Conservation (phyloP, 805 yeast species). For the Cyberlindnera xishuangbannaensis region DNA sequence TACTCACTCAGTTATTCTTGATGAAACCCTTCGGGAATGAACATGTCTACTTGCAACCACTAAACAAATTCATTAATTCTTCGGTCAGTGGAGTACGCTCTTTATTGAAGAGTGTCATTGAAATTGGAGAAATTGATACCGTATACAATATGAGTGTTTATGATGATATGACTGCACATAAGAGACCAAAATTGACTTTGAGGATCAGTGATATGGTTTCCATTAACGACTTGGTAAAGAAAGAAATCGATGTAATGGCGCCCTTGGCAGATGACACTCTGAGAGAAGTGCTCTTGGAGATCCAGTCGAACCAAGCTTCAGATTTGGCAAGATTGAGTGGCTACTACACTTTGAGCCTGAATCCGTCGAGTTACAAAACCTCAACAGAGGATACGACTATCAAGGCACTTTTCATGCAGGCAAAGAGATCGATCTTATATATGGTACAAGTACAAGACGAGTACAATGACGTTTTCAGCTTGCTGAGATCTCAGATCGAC, state of each 20-base stretch:
- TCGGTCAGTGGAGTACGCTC: constrained; percentile 42
- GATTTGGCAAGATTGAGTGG: constrained; percentile 46
- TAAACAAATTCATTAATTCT: constrained; percentile 62
- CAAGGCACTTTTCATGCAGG: constrained; percentile 61
- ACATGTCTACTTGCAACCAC: constrained; percentile 69
- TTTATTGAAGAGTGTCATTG: constrained; percentile 43
- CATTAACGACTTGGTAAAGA: constrained; percentile 38
- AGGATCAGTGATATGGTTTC: constrained; percentile 41
- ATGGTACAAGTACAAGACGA: constrained; percentile 76
- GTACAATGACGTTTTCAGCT: constrained; percentile 58
- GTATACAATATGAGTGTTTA: constrained; percentile 58
- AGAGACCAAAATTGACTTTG: constrained; percentile 41
- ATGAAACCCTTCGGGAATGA: constrained; percentile 60
- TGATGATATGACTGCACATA: constrained; percentile 60
- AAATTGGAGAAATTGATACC: constrained; percentile 50
- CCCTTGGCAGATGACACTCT: constrained; percentile 51
- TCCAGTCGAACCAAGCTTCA: constrained; percentile 39
- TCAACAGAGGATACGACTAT: constrained; percentile 48
- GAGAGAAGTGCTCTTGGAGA: constrained; percentile 35
- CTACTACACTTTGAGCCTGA: constrained; percentile 50
- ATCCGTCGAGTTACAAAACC: constrained; percentile 45
- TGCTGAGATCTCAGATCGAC: constrained; percentile 60
- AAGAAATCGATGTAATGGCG: constrained; percentile 37
- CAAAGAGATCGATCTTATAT: constrained; percentile 76
- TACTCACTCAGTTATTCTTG: constrained; percentile 58